Base-by-base conservation (phyloP, 2,329 filamentous ascomycete species). In the Paraphoma chrysanthemicola region DNA sequence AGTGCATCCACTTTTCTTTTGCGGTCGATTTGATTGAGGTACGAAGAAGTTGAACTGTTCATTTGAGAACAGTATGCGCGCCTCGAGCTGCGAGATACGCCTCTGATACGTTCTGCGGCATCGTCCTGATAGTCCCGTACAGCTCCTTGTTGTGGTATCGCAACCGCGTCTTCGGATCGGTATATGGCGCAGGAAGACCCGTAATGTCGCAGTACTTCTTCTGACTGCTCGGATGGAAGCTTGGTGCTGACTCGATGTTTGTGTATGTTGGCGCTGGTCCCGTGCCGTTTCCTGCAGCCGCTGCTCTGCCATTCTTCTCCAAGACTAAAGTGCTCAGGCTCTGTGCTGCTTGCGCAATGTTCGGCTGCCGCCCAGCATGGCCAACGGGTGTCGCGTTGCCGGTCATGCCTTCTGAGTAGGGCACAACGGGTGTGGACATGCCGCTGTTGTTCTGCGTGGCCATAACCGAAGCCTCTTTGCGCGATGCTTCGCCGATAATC, bases 161-260 rank as follows among this genome's bases (percentile, higher is more conserved):
- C 77, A 99, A 79, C 62, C 94, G 86, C 39, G 93, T 96, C 85
- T 99, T 99, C 2, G 95, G 96, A 74, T 99, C 95, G 31, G 91
- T 87, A 75, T 99, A 99, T 6, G 90, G 90, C 30, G 93, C 92
- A n/a, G 92, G 87, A 63, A 99, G 80, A 1, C 95, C 96, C 1
- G 95, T 99, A 68, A 99, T 86, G 77, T 99, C 96, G 81, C 95
- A 99, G 78, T 98, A 99, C 70, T 90, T 91, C 78, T 89, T 93
- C 72, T 91, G 86, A 65, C 92, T 90, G 48, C 90, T 90, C 6
- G 87, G 85, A 70, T 87, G 86, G 68, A 98, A 81, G 56, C 91
- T 95, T 39, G 95, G 95, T 3, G 95, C 94, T 46, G 92, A 93
- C 77, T 98, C 95, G 61, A 99, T 96, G 73, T 97, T 98, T 6